Evolutionary conservation across 1,284 basidiomycete species (phyloP).

Genomic region (Austroboletus sp.): DNA sequence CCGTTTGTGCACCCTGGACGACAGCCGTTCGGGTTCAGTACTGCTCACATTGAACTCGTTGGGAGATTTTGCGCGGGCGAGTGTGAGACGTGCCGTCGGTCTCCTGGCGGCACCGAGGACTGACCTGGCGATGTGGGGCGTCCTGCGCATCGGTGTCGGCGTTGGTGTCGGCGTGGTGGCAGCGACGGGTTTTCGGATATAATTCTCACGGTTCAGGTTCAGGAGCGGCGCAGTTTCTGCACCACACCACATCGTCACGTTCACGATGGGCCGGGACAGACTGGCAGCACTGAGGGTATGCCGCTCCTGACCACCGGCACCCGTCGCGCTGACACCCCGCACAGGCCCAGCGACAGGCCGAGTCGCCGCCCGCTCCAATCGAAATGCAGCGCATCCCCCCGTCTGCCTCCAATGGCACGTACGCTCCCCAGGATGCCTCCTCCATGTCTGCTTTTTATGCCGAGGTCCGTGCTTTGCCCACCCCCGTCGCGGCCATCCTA

Average conservation of each 20-base stretch:
- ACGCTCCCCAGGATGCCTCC: conserved; percentile 14
- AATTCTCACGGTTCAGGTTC: conserved; percentile 22
- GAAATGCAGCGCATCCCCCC: conserved; percentile 25
- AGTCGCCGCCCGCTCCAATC: conserved; percentile 22
- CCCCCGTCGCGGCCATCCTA: not conserved
- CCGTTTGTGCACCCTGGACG: conserved; percentile 33
- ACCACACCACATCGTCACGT: conserved; percentile 6
- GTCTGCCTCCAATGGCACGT: conserved; percentile 8
- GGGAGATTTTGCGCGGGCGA: conserved; percentile 24
- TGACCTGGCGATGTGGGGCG: conserved; percentile 20
- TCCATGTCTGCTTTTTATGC: conserved; percentile 30
- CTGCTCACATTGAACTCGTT: conserved; percentile 17
- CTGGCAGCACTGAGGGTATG: conserved; percentile 31
- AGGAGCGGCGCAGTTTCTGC: not conserved
- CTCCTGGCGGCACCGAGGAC: conserved; percentile 15
- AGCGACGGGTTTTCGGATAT: conserved; percentile 4
- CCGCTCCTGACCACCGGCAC: not conserved
- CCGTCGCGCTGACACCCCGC: conserved; percentile 1
- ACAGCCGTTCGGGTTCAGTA: conserved; percentile 17
- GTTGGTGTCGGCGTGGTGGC: not conserved
- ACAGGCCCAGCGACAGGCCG: conserved; percentile 29
- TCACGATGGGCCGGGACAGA: conserved; percentile 27
- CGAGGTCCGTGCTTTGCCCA: conserved; percentile 22
- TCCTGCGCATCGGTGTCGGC: conserved; percentile 19
- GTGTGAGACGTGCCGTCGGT: conserved; percentile 2